Base-by-base conservation (phyloP, 1,139 yeast genomes). In the Taphrina wiesneri region DNA sequence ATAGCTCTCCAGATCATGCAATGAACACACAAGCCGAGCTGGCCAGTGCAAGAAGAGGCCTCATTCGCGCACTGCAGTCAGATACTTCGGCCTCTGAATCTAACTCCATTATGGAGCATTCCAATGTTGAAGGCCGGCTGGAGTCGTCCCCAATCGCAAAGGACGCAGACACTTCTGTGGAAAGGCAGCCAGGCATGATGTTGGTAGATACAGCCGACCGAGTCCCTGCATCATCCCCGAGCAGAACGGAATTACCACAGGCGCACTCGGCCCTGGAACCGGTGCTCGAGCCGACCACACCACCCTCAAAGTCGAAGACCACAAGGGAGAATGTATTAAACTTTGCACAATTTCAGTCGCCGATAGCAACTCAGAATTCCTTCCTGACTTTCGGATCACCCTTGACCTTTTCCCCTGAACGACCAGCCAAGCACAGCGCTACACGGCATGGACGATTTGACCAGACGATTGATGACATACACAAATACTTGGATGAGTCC, bases 21-120 rank as follows among this genome's bases (percentile, higher is more conserved):
- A 4, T 54, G 25, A 54, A 54, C 36, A 54, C 59, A 17, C 59
- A 54, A 39, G 46, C 59, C 30, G 59, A 54, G 17, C 17, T 54
- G 34, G 59, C 59, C 11, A 54, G 59, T 26, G 59, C 59, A 25
- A 36, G 39, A 39, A 17, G 32, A 39, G 59, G 59, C 34, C 59
- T 54, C 5, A 26, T 15, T 4, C 17, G 28, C 23, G 59, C 59
- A 2, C 59, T 54, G 26, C 15, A 25, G 36, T 11, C 17, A 28
- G 49, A 45, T 6, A 28, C 7, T 9, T 21, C 49, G 26, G n/a
- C 49, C 11, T 28, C n/a, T 5, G 28, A 1, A 7, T 21, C 49
- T 3, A n/a, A 45, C 21, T 21, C 13, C 28, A 21, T 39, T n/a
- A n/a, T 39, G 43, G 11, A 15, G 7, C 19, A 3, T 4, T n/a